A percentile compares a stretch with the other conserved stretches of the same genome.
These are phyloP conservation scores for Lactifluus hygrophoroides DNA, from an alignment of 768 basidiomycete species.

Conservation along the genomic window DNA sequence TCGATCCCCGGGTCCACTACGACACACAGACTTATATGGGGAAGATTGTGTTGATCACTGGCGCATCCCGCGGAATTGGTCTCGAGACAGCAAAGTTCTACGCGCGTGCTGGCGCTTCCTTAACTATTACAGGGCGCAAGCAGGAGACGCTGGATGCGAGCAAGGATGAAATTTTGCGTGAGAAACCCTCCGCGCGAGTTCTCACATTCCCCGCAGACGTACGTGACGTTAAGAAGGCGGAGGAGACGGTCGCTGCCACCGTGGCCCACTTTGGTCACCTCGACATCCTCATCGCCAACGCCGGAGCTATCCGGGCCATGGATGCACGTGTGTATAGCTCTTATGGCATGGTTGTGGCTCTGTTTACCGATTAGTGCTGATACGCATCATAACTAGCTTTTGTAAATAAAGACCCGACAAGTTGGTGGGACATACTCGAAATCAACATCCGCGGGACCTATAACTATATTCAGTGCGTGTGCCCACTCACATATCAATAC, in stretches of 20 bases:
- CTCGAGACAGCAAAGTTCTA: no score
- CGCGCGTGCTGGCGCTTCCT: slow-evolving; percentile 15
- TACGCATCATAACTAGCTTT: neutral
- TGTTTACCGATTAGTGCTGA: neutral
- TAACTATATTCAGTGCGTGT: neutral
- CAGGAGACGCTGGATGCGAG: no score
- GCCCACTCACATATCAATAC: no score
- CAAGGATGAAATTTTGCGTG: no score
- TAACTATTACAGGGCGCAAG: slow-evolving; percentile 18
- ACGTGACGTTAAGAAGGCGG: neutral
- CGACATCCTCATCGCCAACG: slow-evolving; percentile 10
- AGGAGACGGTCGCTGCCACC: neutral
- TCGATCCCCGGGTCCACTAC: slow-evolving; percentile 3
- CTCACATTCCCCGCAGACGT: no score
- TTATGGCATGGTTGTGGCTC: no score
- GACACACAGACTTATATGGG: slow-evolving; percentile 4
- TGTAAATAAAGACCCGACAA: neutral
- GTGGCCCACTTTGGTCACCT: no score
- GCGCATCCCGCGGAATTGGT: no score
- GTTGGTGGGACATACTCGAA: slow-evolving; percentile 11
- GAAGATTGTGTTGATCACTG: slow-evolving; percentile 19
- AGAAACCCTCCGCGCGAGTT: no score
- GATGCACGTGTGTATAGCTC: neutral
- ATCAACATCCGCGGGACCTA: slow-evolving; percentile 11
- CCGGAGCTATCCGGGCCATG: neutral